These are phyloP conservation scores for Choanephora cucurbitarum DNA, from an alignment of 371 early-diverging fungal species.

Conservation along the genomic window DNA sequence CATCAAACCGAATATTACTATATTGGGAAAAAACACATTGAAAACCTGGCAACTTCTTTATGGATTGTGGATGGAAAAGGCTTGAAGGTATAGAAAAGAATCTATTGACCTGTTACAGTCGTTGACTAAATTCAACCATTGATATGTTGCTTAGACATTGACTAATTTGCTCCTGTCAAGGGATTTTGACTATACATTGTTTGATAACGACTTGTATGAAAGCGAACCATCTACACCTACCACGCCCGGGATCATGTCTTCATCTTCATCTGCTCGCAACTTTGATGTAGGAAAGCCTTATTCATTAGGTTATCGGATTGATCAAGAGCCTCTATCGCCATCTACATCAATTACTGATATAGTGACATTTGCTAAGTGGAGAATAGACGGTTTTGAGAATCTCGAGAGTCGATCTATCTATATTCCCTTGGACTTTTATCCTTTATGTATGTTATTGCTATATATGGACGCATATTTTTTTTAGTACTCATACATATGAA, in stretches of 20 bases:
- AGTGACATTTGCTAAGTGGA: conserved; percentile 39
- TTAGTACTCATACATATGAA: not conserved
- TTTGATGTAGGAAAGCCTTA: conserved; percentile 37
- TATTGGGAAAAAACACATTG: conserved; percentile 60
- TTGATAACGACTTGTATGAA: conserved; percentile 25
- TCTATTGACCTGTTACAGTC: no score
- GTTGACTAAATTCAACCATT: not conserved
- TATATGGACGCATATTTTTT: not conserved
- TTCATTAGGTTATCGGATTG: conserved; percentile 41
- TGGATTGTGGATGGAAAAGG: conserved; percentile 77
- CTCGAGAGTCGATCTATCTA: conserved; percentile 39
- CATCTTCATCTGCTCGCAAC: conserved; percentile 7
- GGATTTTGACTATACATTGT: conserved; percentile 34
- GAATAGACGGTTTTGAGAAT: conserved; percentile 35
- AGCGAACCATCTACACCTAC: conserved; percentile 45
- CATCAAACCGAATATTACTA: conserved; percentile 76
- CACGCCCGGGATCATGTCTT: conserved; percentile 34
- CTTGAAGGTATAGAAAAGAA: conserved; percentile 68
- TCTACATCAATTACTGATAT: conserved; percentile 25
- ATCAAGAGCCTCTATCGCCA: conserved; percentile 29
- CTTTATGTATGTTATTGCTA: conserved; percentile 60
- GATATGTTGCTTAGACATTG: conserved; percentile 37
- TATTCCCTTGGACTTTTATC: conserved; percentile 80
- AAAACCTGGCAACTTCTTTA: conserved; percentile 63
- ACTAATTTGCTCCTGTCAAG: conserved; percentile 45